Evolutionary conservation across 2,329 filamentous ascomycete genomes (phyloP).

Genomic region (Colletotrichum truncatum): DNA sequence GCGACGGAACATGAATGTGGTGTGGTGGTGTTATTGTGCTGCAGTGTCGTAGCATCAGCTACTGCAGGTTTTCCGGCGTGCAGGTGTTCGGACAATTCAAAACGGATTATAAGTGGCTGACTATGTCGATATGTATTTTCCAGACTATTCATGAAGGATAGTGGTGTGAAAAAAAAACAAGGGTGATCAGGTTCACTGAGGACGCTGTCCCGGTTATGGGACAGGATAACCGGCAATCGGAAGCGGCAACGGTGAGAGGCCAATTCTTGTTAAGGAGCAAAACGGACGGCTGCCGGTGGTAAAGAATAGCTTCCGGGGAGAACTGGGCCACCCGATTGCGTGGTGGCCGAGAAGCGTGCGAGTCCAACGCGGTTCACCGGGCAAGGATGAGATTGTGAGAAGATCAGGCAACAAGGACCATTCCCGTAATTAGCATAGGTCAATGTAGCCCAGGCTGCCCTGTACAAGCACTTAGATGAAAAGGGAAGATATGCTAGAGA

Average conservation of each 20-base stretch:
- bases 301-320: background rate
- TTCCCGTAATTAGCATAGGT: too few relatives aligned
- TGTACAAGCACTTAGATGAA: too few relatives aligned
- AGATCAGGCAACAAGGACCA: too few relatives aligned
- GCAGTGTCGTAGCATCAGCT: background rate
- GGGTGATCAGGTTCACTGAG: too few relatives aligned
- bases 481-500: too few relatives aligned
- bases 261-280: background rate
- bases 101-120: background rate
- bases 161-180: too few relatives aligned
- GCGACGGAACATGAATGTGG: background rate
- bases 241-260: background rate
- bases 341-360: background rate
- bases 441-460: too few relatives aligned
- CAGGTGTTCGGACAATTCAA: background rate
- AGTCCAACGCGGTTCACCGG: background rate
- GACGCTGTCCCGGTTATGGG: background rate
- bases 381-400: background rate
- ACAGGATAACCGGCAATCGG: slow-evolving; percentile 20
- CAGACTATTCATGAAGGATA: background rate
- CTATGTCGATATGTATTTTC: background rate
- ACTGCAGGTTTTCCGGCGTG: background rate
- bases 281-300: slow-evolving; percentile 16
- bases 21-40: background rate
- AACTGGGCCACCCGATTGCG: background rate